These are phyloP conservation scores for Apium graveolens DNA, from an alignment of 129 eudicot genomes.

Conservation along the genomic window DNA sequence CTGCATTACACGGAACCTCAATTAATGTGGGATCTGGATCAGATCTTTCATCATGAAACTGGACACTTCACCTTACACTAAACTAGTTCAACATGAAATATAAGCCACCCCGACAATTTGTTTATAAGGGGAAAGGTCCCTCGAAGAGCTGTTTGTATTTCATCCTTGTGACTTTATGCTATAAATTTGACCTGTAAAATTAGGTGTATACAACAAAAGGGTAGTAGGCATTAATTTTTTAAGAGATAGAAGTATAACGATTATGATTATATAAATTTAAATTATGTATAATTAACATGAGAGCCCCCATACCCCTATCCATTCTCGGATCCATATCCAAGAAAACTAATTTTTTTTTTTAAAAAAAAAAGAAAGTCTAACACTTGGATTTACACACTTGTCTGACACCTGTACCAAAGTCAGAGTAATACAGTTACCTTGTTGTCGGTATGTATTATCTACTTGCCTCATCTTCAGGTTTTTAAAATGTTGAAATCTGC, in stretches of 20 bases:
- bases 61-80: no score
- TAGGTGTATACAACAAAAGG: background rate
- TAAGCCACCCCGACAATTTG: no score
- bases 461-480: background rate
- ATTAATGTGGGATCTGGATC: no score
- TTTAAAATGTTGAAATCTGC: background rate
- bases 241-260: no score
- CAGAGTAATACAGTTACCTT: background rate
- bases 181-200: background rate
- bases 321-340: background rate
- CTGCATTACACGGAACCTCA: no score
- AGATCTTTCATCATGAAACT: no score
- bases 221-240: background rate
- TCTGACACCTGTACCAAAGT: background rate
- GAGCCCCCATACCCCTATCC: background rate
- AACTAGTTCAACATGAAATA: no score
- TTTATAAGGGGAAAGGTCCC: no score
- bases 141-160: no score
- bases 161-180: background rate
- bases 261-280: no score
- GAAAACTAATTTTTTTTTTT: no score
- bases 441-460: background rate
- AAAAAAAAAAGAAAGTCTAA: no score
- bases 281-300: background rate
- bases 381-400: background rate